Evolutionary conservation across 2,329 filamentous ascomycete species (phyloP), one percentile per base, ranked within the genome.

Genomic region (Fusarium sacchari): DNA sequence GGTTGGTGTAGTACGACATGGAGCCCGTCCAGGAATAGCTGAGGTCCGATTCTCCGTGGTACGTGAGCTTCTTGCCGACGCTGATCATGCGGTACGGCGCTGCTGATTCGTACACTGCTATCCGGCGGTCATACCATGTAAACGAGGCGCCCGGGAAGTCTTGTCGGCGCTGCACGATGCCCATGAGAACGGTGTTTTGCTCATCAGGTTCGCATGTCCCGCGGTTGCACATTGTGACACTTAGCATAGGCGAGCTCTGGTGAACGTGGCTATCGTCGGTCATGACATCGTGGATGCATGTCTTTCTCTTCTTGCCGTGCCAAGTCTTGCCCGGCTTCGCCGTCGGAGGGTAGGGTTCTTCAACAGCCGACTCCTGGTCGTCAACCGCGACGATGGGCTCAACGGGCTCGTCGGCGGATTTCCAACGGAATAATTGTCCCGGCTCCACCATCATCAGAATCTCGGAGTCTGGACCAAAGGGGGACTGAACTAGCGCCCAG

Each of bases 201-300:
- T 67, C 62, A 17, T 43, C 43, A 6, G 74, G 74, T 10, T 72
- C 39, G 44, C 74, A 76, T 15, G 44, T 28, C 14, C 71, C 74
- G 26, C 74, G 60, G 15, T 76, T 70, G 58, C 74, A 76, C 26
- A 76, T 66, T 10, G 74, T 76, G 7, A 76, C 15, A 28, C 71
- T 73, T 3, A 76, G 55, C 73, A 76, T 76, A 2, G 74, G 74
- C 1, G 73, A 68, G n/a, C 73, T 76, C 42, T 76, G 74, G 26
- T 76, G 74, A 24, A 76, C 73, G 36, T 71, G 57, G 17, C 43
- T 53, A 1, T 76, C 60, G 4, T 71, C 53, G 30, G 65, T 43
- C 60, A 72, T 68, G 3, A 76, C 74, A 43, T 76, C 74, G 39
- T 76, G 68, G 11, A 76, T 58, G 39, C 74, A 76, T 10, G 73